Evolutionary conservation across 495 filamentous ascomycete species (phyloP).

Genomic region (Penicillium nucicola): DNA sequence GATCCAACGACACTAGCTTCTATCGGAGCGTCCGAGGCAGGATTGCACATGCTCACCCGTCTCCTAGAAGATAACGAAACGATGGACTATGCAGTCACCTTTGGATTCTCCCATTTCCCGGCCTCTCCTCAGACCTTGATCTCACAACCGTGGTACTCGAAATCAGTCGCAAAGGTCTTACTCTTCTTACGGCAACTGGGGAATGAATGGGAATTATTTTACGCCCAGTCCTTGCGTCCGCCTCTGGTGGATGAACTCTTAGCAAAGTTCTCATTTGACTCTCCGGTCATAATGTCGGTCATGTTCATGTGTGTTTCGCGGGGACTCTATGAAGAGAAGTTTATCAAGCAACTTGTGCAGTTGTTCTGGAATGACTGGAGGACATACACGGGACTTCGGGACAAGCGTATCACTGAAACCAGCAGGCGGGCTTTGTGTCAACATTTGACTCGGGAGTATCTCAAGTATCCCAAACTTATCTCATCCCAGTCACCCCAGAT

Average conservation of each 20-base stretch:
- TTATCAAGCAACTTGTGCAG: background rate
- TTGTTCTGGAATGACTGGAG: background rate
- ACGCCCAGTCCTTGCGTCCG: background rate
- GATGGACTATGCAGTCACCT: background rate
- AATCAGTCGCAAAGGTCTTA: background rate
- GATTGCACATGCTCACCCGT: background rate
- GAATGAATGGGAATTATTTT: background rate
- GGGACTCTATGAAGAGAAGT: background rate
- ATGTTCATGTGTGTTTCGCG: conserved; percentile 4
- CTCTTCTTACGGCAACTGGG: background rate
- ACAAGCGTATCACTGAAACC: background rate
- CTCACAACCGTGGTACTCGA: background rate
- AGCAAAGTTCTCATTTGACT: background rate
- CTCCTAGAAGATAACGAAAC: conserved; percentile 11
- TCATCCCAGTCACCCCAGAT: background rate
- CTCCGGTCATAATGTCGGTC: conserved; percentile 1
- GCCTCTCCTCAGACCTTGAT: background rate
- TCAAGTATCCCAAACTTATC: background rate
- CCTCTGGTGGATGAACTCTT: background rate
- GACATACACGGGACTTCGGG: background rate
- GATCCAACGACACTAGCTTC: conserved; percentile 1
- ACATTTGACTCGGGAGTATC: background rate
- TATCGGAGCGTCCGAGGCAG: conserved; percentile 1
- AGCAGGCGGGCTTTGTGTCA: background rate
- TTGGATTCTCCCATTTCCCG: conserved; percentile 2